Percentiles rank a stretch among this genome's conserved stretches.
These are phyloP conservation scores for Hansenula anomala DNA, from an alignment of 1,139 yeast genomes.

Conservation along the genomic window DNA sequence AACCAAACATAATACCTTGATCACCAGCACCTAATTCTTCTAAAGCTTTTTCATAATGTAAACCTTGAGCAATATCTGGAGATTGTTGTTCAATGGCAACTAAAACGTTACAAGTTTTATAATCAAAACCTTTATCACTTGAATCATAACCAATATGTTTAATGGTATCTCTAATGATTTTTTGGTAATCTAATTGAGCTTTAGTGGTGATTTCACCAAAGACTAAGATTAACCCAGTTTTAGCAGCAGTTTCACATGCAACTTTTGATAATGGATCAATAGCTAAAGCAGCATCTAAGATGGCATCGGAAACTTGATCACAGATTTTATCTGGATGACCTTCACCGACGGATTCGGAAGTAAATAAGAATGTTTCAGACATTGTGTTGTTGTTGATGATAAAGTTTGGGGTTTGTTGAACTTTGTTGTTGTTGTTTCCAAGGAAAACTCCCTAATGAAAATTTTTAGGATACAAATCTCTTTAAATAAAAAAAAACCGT, in stretches of 20 bases:
- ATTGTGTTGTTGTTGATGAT: constrained; percentile 14
- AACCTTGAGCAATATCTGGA: constrained; percentile 98
- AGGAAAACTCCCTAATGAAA: neutral
- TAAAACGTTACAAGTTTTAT: constrained; percentile 97
- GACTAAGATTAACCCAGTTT: constrained; percentile 98
- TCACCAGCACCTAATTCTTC: constrained; percentile 99
- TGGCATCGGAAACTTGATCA: constrained; percentile 98
- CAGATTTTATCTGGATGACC: constrained; percentile 99
- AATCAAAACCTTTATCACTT: constrained; percentile 96
- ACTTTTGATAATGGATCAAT: constrained; percentile 97
- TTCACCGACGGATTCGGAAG: constrained; percentile 98
- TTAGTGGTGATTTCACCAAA: constrained; percentile 99
- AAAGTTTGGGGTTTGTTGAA: too few relatives aligned
- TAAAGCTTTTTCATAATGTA: constrained; percentile 92
- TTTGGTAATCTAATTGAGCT: constrained; percentile 93
- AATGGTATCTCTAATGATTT: constrained; percentile 95
- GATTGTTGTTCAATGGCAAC: constrained; percentile 99
- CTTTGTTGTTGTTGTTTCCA: too few relatives aligned
- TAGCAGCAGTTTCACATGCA: constrained; percentile 98
- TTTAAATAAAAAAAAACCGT: neutral
- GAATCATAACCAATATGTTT: constrained; percentile 97
- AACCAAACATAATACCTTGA: constrained; percentile 99
- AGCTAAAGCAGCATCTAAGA: constrained; percentile 93
- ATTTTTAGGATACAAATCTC: neutral
- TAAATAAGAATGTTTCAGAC: constrained; percentile 63